phyloP scores from a whole-genome alignment of 2,329 filamentous ascomycete species.

The Proliferodiscus dingleyae region DNA sequence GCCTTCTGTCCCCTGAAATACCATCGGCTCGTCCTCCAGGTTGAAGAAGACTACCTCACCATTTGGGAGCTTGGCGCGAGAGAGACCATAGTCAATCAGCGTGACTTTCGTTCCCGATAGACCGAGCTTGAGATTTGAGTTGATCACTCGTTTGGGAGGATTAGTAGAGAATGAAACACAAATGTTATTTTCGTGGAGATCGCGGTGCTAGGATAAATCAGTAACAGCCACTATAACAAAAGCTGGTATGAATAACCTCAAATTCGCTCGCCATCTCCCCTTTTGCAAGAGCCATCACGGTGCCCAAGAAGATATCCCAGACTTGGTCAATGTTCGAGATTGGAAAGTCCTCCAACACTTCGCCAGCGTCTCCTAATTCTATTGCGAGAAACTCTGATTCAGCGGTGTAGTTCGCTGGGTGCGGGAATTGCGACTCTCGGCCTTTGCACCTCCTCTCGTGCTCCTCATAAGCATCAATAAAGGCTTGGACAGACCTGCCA shows the following conservation, averaged over 20 bases:
- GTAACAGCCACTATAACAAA: slow-evolving; percentile 39
- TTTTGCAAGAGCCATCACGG: slow-evolving; percentile 54
- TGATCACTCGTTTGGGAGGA: background rate
- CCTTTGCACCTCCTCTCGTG: slow-evolving; percentile 35
- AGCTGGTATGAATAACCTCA: too few relatives aligned
- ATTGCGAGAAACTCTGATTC: slow-evolving; percentile 56
- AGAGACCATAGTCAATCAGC: slow-evolving; percentile 61
- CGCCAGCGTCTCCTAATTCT: slow-evolving; percentile 59
- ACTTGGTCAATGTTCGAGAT: slow-evolving; percentile 46
- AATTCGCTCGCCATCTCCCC: slow-evolving; percentile 56
- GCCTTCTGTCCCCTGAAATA: slow-evolving; percentile 58
- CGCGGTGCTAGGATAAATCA: slow-evolving; percentile 48
- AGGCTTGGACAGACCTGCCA: slow-evolving; percentile 47
- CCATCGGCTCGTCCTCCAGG: slow-evolving; percentile 52
- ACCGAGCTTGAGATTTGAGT: background rate
- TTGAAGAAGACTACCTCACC: slow-evolving; percentile 47
- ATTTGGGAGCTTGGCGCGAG: slow-evolving; percentile 46
- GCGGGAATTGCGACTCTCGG: slow-evolving; percentile 53
- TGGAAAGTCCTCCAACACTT: slow-evolving; percentile 54
- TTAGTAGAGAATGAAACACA: slow-evolving; percentile 38
- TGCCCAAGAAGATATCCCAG: slow-evolving; percentile 60
- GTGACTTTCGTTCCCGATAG: slow-evolving; percentile 59
- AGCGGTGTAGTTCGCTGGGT: slow-evolving; percentile 54
- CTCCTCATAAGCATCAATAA: slow-evolving; percentile 55
- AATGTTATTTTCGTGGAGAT: slow-evolving; percentile 61